Evolutionary conservation across 768 basidiomycete genomes (phyloP).

Genomic region (Ramaria sp.): DNA sequence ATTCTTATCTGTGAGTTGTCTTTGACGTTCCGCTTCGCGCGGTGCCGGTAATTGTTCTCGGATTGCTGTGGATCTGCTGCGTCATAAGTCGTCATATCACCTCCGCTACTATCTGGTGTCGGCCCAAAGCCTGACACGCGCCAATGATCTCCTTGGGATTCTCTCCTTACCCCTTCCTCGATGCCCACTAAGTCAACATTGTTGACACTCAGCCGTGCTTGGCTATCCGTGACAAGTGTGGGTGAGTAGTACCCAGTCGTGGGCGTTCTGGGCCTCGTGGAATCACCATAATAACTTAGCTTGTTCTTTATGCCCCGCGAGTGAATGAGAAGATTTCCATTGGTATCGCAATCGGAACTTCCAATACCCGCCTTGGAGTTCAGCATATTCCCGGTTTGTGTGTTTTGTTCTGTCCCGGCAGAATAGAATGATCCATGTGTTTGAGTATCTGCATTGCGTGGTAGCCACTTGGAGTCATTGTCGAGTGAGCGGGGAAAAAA

Average conservation of each 20-base stretch:
- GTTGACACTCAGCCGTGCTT: too few relatives aligned
- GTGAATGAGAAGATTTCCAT: not conserved
- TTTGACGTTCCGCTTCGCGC: not conserved
- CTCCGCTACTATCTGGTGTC: not conserved
- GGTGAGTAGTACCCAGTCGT: not conserved
- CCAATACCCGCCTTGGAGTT: not conserved
- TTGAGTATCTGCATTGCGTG: not conserved
- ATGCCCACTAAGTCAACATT: not conserved
- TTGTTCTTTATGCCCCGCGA: not conserved
- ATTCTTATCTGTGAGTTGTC: not conserved
- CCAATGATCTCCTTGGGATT: not conserved
- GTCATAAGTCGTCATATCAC: not conserved
- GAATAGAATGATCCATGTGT: not conserved
- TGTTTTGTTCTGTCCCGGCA: not conserved
- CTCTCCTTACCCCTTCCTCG: not conserved
- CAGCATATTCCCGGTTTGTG: not conserved
- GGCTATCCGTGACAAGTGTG: not conserved
- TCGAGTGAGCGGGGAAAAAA: conserved; percentile 49
- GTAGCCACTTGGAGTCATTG: conserved; percentile 5
- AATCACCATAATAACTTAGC: not conserved
- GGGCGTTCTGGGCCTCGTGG: not conserved
- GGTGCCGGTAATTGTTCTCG: not conserved
- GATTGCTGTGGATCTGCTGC: not conserved
- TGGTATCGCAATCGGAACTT: too few relatives aligned
- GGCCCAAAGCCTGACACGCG: not conserved